Percentiles rank a stretch among this genome's conserved stretches.
These are phyloP conservation scores for Trichoderma lentiforme DNA, from an alignment of 2,329 filamentous ascomycete species.

Conservation along the genomic window DNA sequence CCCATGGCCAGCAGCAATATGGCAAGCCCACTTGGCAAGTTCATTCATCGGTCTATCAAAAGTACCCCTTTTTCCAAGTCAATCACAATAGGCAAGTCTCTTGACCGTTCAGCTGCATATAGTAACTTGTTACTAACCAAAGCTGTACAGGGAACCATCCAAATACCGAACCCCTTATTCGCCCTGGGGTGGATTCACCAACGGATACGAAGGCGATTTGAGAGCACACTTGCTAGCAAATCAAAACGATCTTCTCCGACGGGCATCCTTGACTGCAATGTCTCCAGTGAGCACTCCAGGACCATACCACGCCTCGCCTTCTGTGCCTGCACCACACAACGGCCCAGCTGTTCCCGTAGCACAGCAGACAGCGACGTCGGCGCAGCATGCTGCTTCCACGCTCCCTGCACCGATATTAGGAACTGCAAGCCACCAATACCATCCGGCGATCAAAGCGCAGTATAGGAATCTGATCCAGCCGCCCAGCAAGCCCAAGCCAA, in stretches of 20 bases:
- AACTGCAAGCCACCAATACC: constrained; percentile 5
- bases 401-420: background rate
- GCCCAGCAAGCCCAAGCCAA: constrained; percentile 26
- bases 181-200: constrained; percentile 55
- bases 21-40: constrained; percentile 33
- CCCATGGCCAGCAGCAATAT: background rate
- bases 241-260: constrained; percentile 29
- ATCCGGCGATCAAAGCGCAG: constrained; percentile 17
- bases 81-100: constrained; percentile 53
- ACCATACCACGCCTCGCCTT: background rate
- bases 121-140: constrained; percentile 20
- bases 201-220: constrained; percentile 56
- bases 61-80: constrained; percentile 57
- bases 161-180: constrained; percentile 61
- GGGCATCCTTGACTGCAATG: constrained; percentile 22
- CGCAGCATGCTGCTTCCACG: background rate
- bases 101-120: background rate
- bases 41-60: constrained; percentile 45
- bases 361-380: background rate
- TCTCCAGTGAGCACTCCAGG: background rate
- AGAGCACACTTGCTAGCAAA: constrained; percentile 43
- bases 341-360: background rate
- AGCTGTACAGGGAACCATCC: constrained; percentile 44
- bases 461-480: constrained; percentile 17
- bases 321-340: background rate